Evolutionary conservation across 2,329 filamentous ascomycete genomes (phyloP), one percentile per base, ranked within the genome.

Genomic region (Botrytis medusae): DNA sequence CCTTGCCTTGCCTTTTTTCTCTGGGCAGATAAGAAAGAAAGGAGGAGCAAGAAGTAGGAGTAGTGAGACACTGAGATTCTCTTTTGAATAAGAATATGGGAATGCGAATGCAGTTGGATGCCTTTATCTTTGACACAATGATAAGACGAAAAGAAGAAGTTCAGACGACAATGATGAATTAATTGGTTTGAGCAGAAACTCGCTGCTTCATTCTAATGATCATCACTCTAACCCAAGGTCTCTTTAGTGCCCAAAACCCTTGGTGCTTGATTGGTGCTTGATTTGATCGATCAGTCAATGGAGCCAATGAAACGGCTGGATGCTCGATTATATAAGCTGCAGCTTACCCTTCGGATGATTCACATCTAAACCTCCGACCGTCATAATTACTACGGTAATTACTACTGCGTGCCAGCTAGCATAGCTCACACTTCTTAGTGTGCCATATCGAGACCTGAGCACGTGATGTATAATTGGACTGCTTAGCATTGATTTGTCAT

Each of bases 341-440:
- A 54, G 54, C 51, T 44, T 29, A 67, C 44, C 40, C 16, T 37
- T 46, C 57, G 48, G 68, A 42, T 46, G 59, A 70, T 60, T 60
- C 59, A 46, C 51, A 46, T 40, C 34, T 59, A 57, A 57, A 69
- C 37, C 40, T 46, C 67, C 67, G 54, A 69, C 42, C 34, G 8
- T 37, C 37, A 29, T 42, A 48, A 69, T 32, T 22, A 25, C 48
- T n/a, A 40, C 29, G 37, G 37, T 37, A 37, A 37, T 37, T 44
- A 14, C 51, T 9, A 22, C 37, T 44, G n/a, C 29, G 20, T n/a
- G 40, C 29, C 6, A 34, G 37, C n/a, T 46, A 46, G 29, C 46
- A 29, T n/a, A 7, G 7, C 16, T 46, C 4, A 25, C n/a, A n/a
- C 51, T 32, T 37, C 51, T 32, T 37, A n/a, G 32, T 61, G 18